These are phyloP conservation scores for Phytophthora macrochlamydospora DNA, from an alignment of 352 stramenopile genomes.

Conservation along the genomic window DNA sequence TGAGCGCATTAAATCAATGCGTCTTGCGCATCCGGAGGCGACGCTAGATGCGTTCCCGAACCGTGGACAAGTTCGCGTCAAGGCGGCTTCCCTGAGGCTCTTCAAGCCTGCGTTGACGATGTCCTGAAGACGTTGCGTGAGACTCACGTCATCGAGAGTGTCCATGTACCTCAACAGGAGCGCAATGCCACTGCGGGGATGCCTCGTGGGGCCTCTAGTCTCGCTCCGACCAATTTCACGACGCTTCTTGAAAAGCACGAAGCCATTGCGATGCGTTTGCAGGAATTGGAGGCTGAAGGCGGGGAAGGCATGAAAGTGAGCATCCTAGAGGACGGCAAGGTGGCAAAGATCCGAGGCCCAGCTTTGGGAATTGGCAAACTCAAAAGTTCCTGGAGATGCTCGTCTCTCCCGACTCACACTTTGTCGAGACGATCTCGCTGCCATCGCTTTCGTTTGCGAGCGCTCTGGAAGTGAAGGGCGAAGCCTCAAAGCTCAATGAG, in stretches of 20 bases:
- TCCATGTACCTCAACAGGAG: constrained; percentile 41
- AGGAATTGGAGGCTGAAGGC: constrained; percentile 77
- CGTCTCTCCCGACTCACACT: constrained; percentile 54
- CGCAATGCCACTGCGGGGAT: constrained; percentile 12
- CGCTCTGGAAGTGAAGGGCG: constrained; percentile 55
- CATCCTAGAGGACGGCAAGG: constrained; percentile 70
- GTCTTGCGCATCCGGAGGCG: constrained; percentile 61
- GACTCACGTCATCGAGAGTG: constrained; percentile 66
- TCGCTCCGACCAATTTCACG: constrained; percentile 49
- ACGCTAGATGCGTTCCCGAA: constrained; percentile 75
- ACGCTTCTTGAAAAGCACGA: constrained; percentile 62
- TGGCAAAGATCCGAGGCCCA: constrained; percentile 72
- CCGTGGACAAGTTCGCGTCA: constrained; percentile 74
- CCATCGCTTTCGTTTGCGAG: constrained; percentile 53
- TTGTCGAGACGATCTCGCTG: constrained; percentile 69
- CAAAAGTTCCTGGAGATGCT: constrained; percentile 84
- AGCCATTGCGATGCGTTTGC: constrained; percentile 58
- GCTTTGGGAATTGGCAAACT: constrained; percentile 70
- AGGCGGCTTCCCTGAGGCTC: constrained; percentile 58
- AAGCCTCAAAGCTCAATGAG: constrained; percentile 60
- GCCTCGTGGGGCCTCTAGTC: constrained; percentile 17
- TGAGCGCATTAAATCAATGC: constrained; percentile 78
- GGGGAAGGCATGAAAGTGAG: constrained; percentile 67
- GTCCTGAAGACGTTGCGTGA: constrained; percentile 69
- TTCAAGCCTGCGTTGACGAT: constrained; percentile 64